phyloP scores from a whole-genome alignment of 257 asterid genomes.

The Petunia secreta region DNA sequence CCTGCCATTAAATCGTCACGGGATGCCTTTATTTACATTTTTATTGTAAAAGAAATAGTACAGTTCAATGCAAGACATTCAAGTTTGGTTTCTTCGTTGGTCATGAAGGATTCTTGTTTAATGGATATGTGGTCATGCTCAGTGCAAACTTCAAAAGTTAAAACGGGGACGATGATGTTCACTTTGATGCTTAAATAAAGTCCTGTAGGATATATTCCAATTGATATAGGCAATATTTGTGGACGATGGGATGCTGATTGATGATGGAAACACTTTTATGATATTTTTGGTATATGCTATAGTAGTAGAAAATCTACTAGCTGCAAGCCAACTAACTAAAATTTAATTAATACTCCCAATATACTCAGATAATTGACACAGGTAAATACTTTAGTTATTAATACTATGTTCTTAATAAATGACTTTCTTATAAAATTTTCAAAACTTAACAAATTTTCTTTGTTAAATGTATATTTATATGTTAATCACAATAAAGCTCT shows the following conservation, averaged over 20 bases:
- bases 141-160: background rate
- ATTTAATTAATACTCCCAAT: too few relatives aligned
- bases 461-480: background rate
- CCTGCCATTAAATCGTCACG: background rate
- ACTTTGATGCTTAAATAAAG: too few relatives aligned
- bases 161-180: background rate
- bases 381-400: too few relatives aligned
- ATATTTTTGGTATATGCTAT: background rate
- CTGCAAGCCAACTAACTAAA: too few relatives aligned
- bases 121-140: background rate
- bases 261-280: background rate
- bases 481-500: background rate
- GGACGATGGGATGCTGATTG: background rate
- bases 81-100: background rate
- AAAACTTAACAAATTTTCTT: too few relatives aligned
- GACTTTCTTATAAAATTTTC: too few relatives aligned
- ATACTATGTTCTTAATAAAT: too few relatives aligned
- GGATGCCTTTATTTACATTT: background rate
- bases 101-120: background rate
- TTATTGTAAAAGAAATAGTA: slow-evolving; percentile 18
- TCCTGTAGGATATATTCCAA: background rate
- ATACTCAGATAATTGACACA: too few relatives aligned
- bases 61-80: slow-evolving; percentile 15
- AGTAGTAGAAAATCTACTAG: background rate
- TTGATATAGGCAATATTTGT: background rate